phyloP scores from a whole-genome alignment of 768 basidiomycete genomes.

The Podaxis sp. region DNA sequence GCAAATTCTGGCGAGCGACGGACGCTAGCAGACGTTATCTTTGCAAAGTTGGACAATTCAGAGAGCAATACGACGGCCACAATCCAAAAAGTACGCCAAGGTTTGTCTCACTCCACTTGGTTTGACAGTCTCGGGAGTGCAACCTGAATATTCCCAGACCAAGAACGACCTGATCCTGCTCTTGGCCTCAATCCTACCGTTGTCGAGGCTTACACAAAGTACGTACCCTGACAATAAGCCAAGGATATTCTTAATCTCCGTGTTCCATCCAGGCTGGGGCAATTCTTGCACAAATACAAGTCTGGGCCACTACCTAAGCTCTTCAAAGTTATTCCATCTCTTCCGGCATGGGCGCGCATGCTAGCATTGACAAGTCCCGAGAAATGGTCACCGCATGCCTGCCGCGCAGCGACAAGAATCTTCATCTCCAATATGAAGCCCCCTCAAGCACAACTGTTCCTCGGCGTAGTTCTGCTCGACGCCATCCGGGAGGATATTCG shows the following conservation, averaged over 20 bases:
- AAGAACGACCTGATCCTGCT: conserved; percentile 71
- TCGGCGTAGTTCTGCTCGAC: conserved; percentile 89
- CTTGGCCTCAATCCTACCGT: conserved; percentile 90
- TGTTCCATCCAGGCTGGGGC: conserved; percentile 62
- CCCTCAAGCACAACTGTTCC: conserved; percentile 87
- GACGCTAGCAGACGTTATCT: conserved; percentile 96
- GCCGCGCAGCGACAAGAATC: conserved; percentile 89
- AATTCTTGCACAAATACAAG: conserved; percentile 84
- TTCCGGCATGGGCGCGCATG: conserved; percentile 94
- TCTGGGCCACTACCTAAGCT: conserved; percentile 94
- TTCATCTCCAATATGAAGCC: conserved; percentile 98
- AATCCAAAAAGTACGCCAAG: conserved; percentile 62
- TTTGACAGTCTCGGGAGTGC: not conserved
- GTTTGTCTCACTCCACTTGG: conserved; percentile 28
- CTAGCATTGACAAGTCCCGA: conserved; percentile 91
- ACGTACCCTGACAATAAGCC: conserved; percentile 26
- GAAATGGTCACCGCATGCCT: conserved; percentile 95
- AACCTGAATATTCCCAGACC: conserved; percentile 31
- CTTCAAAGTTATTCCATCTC: conserved; percentile 96
- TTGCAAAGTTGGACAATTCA: conserved; percentile 81
- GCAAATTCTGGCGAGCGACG: conserved; percentile 71
- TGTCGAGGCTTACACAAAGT: conserved; percentile 93
- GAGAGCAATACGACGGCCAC: conserved; percentile 53
- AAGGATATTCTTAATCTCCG: conserved; percentile 2
- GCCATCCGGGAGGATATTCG: conserved; percentile 87